phyloP scores from a whole-genome alignment of 345 rosid species.

The Bretschneidera sinensis region DNA sequence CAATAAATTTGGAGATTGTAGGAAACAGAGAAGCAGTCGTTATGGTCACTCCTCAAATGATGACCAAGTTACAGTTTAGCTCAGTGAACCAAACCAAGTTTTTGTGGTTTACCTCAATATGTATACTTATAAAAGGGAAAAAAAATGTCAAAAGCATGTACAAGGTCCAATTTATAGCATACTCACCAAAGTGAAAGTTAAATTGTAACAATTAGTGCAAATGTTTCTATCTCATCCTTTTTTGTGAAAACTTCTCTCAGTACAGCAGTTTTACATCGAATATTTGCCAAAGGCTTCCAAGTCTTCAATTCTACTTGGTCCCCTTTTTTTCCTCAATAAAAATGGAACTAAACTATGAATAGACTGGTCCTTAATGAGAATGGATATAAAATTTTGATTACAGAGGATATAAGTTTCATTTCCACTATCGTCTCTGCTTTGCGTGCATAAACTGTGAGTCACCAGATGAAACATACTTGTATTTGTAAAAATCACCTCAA shows the following conservation, averaged over 20 bases:
- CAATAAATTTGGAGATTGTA: background rate
- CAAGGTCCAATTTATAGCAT: background rate
- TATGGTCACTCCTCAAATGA: constrained; percentile 3
- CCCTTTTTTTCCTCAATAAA: background rate
- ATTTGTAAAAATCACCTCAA: constrained; percentile 1
- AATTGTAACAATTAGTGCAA: constrained; percentile 8
- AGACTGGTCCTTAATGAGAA: background rate
- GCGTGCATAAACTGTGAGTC: background rate
- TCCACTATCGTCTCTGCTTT: background rate
- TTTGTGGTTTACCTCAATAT: constrained; percentile 14
- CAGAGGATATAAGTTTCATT: background rate
- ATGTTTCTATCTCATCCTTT: constrained; percentile 16
- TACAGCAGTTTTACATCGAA: background rate
- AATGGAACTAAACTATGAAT: background rate
- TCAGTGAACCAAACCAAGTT: constrained; percentile 6
- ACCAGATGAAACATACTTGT: constrained; percentile 12
- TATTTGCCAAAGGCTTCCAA: background rate
- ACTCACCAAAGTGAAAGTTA: background rate
- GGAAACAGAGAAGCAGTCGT: constrained; percentile 1
- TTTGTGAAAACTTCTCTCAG: background rate
- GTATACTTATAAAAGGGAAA: constrained; percentile 7
- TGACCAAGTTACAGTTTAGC: constrained; percentile 19
- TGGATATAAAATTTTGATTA: background rate
- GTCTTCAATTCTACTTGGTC: background rate
- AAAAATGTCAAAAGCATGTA: background rate